phyloP scores from a whole-genome alignment of 768 basidiomycete genomes.

The Pleurotus cornucopiae region DNA sequence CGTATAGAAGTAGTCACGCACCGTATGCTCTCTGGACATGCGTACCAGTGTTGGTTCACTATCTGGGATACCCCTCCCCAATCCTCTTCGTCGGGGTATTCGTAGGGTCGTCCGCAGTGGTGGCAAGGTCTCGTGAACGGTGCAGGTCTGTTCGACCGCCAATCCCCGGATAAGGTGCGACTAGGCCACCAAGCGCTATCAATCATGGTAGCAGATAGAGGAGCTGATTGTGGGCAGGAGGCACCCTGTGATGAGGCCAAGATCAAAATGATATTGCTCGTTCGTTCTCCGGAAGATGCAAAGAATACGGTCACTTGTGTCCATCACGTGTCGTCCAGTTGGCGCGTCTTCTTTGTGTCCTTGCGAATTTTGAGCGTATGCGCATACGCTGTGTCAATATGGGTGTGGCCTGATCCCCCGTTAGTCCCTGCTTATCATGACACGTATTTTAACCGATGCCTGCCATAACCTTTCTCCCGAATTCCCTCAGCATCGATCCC shows the following conservation, averaged over 20 bases:
- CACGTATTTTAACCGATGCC: background rate
- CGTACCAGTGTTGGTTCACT: constrained; percentile 10
- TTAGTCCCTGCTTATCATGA: background rate
- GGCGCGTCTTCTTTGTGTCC: background rate
- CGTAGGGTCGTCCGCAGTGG: constrained; percentile 5
- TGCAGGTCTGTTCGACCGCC: constrained; percentile 7
- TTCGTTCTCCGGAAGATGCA: constrained; percentile 9
- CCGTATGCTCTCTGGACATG: constrained; percentile 12
- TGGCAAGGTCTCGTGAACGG: constrained; percentile 9
- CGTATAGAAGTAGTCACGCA: constrained; percentile 7
- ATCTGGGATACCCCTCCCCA: constrained; percentile 10
- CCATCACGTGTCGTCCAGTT: constrained; percentile 2
- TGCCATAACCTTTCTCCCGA: background rate
- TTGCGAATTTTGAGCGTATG: constrained; percentile 3
- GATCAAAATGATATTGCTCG: constrained; percentile 8
- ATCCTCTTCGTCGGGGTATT: constrained; percentile 7
- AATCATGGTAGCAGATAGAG: constrained; percentile 8
- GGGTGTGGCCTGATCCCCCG: background rate
- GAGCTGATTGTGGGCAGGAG: constrained; percentile 7
- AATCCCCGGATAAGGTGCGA: constrained; percentile 8
- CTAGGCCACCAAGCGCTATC: constrained; percentile 9
- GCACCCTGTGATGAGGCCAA: constrained; percentile 7
- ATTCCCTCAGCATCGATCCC: too few relatives aligned
- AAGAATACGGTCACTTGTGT: constrained; percentile 4
- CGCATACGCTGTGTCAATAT: background rate